Evolutionary conservation across 2,329 filamentous ascomycete genomes (phyloP), one percentile per base, ranked within the genome.

Genomic region (Diaporthe ilicicola): DNA sequence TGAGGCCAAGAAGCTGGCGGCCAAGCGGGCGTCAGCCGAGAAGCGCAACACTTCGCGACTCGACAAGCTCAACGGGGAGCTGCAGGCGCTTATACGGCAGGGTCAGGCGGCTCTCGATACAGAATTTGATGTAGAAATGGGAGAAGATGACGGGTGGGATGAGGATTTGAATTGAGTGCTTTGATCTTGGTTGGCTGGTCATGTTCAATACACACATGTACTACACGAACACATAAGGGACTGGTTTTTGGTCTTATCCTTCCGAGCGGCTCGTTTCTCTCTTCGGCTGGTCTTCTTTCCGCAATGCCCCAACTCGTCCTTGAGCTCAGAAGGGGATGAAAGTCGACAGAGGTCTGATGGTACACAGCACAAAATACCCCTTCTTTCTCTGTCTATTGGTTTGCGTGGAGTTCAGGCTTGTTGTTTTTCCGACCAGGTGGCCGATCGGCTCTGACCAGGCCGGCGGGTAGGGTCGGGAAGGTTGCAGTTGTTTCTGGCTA

Each of bases 61-160:
- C 75, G 90, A 90, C 61, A 89, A 92, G 32, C 90, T 98, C 81
- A 97, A 96, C 78, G 87, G 89, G 59, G 90, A 93, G 76, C 84
- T 98, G 59, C 89, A 93, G 77, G 92, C 91, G 42, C 94, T 99
- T 92, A 97, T 99, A 68, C 87, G 91, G 2, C 92, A 98, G 81
- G 96, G 95, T 0, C 92, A 92, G 76, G 92, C 96, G 80, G 96
- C 96, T 1, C 82, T 99, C 22, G 95, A 92, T 2, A 93, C 92
- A 24, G 92, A 85, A 50, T 84, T 93, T 64, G 91, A 93, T 77
- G 84, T 93, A 62, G 90, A 93, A 77, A 86, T 94, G 53, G 87
- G 89, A 48, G 82, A 82, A 32, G 79, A 82, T 46, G 78, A 75
- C 22, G 80, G 75, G 0, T 85, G 84, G 82, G 83, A 84, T 65